Conservation (phyloP, 176 grass and related monocot genomes). For the Musa beccarii region DNA sequence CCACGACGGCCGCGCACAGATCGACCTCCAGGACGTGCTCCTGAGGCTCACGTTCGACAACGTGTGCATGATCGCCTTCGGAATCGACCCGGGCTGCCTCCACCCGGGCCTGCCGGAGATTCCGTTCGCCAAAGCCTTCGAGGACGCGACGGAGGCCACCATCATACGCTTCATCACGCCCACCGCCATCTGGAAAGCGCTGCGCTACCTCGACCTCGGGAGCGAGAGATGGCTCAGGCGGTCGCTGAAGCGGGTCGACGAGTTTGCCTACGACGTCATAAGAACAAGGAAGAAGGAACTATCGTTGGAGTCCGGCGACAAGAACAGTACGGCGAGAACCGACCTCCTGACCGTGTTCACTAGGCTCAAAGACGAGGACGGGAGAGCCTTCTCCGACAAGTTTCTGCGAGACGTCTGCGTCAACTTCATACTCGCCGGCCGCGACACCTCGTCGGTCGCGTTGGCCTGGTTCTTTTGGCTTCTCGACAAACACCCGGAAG, state of each 20-base stretch:
- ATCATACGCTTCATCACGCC: slow-evolving; percentile 74
- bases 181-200: slow-evolving; percentile 66
- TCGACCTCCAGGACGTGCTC: slow-evolving; percentile 87
- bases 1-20: neutral
- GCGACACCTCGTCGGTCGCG: slow-evolving; percentile 94
- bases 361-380: slow-evolving; percentile 43
- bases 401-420: slow-evolving; percentile 94
- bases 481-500: slow-evolving; percentile 37
- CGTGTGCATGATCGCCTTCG: slow-evolving; percentile 97
- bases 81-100: slow-evolving; percentile 77
- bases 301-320: neutral
- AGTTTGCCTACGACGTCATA: slow-evolving; percentile 85
- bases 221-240: slow-evolving; percentile 53
- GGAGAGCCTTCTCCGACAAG: slow-evolving; percentile 51
- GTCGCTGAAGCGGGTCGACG: slow-evolving; percentile 53
- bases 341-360: slow-evolving; percentile 85
- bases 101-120: slow-evolving; percentile 54
- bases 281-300: slow-evolving; percentile 63
- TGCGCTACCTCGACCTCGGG: slow-evolving; percentile 51
- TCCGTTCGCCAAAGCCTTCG: slow-evolving; percentile 85
- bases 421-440: slow-evolving; percentile 89
- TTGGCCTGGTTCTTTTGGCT: slow-evolving; percentile 98
- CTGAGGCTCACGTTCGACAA: slow-evolving; percentile 94
- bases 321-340: slow-evolving; percentile 14
- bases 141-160: slow-evolving; percentile 95